Base-by-base conservation (phyloP, 495 filamentous ascomycete species). In the Baudoinia panamericana region DNA sequence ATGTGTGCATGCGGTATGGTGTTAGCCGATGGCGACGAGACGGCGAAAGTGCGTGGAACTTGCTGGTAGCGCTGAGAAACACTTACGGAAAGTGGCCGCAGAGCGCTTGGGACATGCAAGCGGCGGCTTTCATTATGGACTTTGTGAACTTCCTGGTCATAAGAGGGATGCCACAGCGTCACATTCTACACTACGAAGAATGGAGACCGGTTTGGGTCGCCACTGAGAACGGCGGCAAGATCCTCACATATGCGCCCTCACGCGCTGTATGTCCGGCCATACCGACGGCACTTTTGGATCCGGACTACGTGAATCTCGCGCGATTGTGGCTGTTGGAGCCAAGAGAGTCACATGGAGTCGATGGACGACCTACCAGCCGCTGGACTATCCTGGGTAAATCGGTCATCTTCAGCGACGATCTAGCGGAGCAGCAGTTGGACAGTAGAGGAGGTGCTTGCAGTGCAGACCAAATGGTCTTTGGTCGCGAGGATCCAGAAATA, bases 121-220 rank as follows among this genome's bases (percentile, higher is more conserved):
- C 48, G 1, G 43, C 43, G 3, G 43, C 37, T 15, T 51, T 46
- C 25, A 19, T 51, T 9, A 28, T 39, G 36, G 48, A 51, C 26
- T 46, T 51, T 17, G 43, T 51, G 27, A 46, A 51, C 19, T 51
- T 51, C 43, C 37, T 51, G 7, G 34, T 51, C 18, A 37, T 51
- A 6, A 21, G 48, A 13, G 48, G 48, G 16, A 28, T 51, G 36
- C 48, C 48, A 15, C 48, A 51, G 29, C 28, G 41, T 7, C 36
- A 41, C 19, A 41, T 45, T 11, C 8, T 31, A 13, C 32, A 44
- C 23, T 24, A 16, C 18, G 34, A 43, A 19, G 22, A 30, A 21
- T 50, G 47, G 47, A n/a, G 47, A 13, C 43, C 42, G 2, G 26
- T 51, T 2, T 51, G 48, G 36, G 43, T 51, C 10, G 5, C 26